phyloP scores from a whole-genome alignment of 768 basidiomycete species.

The Nidularia pulvinata region DNA sequence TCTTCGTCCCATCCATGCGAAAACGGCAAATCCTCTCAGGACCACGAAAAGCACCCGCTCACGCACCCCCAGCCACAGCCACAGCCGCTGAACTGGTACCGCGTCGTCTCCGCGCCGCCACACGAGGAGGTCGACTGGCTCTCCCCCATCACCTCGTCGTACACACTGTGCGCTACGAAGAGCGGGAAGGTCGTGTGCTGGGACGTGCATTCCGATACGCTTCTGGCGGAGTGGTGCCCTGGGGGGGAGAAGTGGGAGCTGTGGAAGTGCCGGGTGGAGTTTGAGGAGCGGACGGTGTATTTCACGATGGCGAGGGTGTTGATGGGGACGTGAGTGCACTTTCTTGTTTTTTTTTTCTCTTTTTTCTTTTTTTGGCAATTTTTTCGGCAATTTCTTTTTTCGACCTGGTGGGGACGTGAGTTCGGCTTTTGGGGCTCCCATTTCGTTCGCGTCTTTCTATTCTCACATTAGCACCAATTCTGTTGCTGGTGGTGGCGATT shows the following conservation, averaged over 20 bases:
- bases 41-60: neutral
- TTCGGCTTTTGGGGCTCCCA: no score
- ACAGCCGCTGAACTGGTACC: constrained; percentile 51
- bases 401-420: no score
- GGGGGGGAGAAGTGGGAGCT: constrained; percentile 57
- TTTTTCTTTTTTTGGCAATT: neutral
- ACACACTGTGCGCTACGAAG: constrained; percentile 78
- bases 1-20: no score
- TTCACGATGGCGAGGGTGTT: constrained; percentile 76
- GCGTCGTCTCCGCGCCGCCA: constrained; percentile 64
- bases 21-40: neutral
- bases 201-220: constrained; percentile 63
- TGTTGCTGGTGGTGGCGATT: no score
- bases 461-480: no score
- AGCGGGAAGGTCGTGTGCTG: constrained; percentile 77
- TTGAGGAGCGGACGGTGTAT: constrained; percentile 68
- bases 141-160: constrained; percentile 74
- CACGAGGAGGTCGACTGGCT: constrained; percentile 76
- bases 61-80: neutral
- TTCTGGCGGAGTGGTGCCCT: constrained; percentile 72
- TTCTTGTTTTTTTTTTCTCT: neutral
- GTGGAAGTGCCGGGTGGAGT: constrained; percentile 81
- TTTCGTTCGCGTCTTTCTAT: constrained; percentile 2
- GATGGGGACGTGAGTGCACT: constrained; percentile 39
- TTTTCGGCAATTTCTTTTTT: no score